Base-by-base conservation (phyloP, 2,329 filamentous ascomycete genomes). In the Xylariaceae sp. region DNA sequence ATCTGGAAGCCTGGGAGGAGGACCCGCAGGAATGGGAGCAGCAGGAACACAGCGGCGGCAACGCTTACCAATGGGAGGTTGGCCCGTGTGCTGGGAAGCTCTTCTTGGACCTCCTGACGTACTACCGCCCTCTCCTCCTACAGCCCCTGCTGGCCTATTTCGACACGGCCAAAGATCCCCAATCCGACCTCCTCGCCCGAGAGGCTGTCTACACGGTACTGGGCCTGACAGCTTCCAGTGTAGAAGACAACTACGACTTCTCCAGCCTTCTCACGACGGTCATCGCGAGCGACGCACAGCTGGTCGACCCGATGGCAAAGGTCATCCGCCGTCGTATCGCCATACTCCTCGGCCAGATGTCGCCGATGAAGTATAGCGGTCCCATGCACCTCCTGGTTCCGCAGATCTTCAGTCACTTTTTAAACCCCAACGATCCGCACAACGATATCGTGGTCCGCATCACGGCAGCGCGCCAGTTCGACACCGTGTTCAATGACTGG, bases 1-100 rank as follows among this genome's bases (percentile, higher is more conserved):
- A 98, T 61, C 74, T 97, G 1, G 81, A 88, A 46, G 84, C 88
- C 41, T 98, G 92, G 92, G 84, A 94, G 57, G 84, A 94, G 56
- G 88, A 95, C 41, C 88, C 90, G 0, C 88, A 98, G 60, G 88
- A 94, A 38, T 98, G 92, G 89, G 90, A 96, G 61, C 82, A 85
- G 48, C 81, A 83, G 53, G 88, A 96, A 66, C 88, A 94, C 54
- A 85, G 83, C 44, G 78, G 86, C 43, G 81, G 85, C 24, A 85
- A 88, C 51, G 86, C 85, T 2, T 97, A 85, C 74, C 88, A 97
- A 55, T 96, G 89, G 68, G 86, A 90, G 42, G 83, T 97, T 37
- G 81, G 90, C 21, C 87, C 89, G 2, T 97, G 90, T 58, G 83
- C 92, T 0, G 92, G 98, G 63, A 94, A 89, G 62, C 72, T 98